Conservation (phyloP, 257 asterid species). For the Nicotiana knightiana region DNA sequence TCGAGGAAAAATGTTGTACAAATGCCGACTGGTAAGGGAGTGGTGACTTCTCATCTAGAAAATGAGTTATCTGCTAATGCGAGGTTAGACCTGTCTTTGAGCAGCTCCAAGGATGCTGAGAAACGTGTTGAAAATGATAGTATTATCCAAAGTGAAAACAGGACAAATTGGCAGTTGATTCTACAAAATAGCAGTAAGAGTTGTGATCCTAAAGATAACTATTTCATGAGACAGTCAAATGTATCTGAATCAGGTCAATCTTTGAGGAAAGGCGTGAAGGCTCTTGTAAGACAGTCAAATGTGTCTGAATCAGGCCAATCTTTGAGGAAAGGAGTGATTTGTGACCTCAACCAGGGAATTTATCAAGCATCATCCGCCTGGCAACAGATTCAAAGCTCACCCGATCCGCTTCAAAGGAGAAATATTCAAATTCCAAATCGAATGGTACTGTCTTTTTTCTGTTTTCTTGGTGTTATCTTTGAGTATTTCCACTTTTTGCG, state of each 20-base stretch:
- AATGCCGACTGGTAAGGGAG: background rate
- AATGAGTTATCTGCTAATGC: constrained; percentile 12
- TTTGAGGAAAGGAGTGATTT: background rate
- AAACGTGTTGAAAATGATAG: constrained; percentile 10
- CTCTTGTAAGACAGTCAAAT: background rate
- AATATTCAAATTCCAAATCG: background rate
- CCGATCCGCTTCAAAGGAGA: background rate
- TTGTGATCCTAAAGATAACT: background rate
- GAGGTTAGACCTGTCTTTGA: constrained; percentile 47
- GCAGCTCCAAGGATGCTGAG: constrained; percentile 1
- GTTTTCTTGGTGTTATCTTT: background rate
- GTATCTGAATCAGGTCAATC: background rate
- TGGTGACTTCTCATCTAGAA: background rate
- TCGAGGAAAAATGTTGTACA: background rate
- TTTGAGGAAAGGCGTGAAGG: background rate
- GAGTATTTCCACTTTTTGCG: background rate
- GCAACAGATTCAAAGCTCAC: background rate
- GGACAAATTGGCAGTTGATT: background rate
- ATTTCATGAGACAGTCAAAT: background rate
- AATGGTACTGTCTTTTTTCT: background rate
- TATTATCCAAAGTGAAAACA: background rate
- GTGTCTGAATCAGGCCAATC: background rate
- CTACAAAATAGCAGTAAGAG: constrained; percentile 1
- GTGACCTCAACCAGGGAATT: background rate
- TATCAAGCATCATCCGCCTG: background rate